Conservation (phyloP, 2,329 filamentous ascomycete species). For the Aureobasidium pullulans region DNA sequence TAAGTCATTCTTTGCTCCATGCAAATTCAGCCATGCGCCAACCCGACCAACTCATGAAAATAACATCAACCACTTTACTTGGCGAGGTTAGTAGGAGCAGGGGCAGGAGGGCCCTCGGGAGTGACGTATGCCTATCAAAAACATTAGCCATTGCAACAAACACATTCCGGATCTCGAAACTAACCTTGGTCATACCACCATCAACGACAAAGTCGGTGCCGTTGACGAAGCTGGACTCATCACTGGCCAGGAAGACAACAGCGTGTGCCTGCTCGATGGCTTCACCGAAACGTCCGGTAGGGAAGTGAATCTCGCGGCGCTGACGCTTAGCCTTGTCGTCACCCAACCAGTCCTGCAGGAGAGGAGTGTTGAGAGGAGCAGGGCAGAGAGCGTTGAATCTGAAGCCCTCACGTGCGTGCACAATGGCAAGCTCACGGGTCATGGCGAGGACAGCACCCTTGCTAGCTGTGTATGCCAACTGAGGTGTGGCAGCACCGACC, state of each 20-base stretch:
- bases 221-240: constrained; percentile 85
- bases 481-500: constrained; percentile 78
- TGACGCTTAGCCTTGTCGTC: constrained; percentile 75
- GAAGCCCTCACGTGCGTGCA: constrained; percentile 82
- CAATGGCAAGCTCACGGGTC: constrained; percentile 84
- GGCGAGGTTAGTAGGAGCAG: constrained; percentile 37
- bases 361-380: constrained; percentile 82
- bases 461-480: constrained; percentile 87
- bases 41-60: background rate
- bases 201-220: constrained; percentile 91
- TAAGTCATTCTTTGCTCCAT: background rate
- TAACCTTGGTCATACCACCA: constrained; percentile 80
- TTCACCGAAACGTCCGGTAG: constrained; percentile 79
- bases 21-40: constrained; percentile 1
- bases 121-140: constrained; percentile 59
- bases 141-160: constrained; percentile 5
- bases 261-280: constrained; percentile 90
- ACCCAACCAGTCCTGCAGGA: constrained; percentile 89
- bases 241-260: constrained; percentile 77
- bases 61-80: constrained; percentile 17
- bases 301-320: constrained; percentile 84
- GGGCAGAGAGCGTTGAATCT: constrained; percentile 89
- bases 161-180: background rate
- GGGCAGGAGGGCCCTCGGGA: constrained; percentile 49
- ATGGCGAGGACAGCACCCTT: constrained; percentile 88